Conservation (phyloP, 2,329 filamentous ascomycete species). For the Daldinia sp. region DNA sequence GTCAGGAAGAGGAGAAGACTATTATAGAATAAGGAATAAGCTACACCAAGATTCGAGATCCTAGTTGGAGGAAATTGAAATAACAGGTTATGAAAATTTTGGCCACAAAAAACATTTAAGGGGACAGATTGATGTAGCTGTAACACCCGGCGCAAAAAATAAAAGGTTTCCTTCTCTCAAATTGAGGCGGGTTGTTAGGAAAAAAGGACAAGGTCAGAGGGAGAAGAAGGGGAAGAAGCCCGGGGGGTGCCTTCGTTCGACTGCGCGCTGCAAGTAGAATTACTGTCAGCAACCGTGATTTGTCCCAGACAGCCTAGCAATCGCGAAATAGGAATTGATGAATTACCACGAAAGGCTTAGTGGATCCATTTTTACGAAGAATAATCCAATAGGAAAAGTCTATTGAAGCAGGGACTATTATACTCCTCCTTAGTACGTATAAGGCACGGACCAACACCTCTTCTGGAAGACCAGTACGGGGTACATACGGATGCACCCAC, state of each 20-base stretch:
- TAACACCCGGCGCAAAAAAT: conserved; percentile 48
- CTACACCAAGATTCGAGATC: conserved; percentile 17
- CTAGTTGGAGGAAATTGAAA: conserved; percentile 27
- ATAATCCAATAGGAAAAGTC: conserved; percentile 27
- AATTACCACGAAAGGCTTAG: conserved; percentile 37
- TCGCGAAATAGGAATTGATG: conserved; percentile 42
- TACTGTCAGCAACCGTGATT: conserved; percentile 34
- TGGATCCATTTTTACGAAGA: conserved; percentile 22
- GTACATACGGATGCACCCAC: conserved; percentile 15
- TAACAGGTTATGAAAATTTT: conserved; percentile 17
- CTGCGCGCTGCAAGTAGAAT: conserved; percentile 32
- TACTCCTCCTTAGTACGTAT: conserved; percentile 23
- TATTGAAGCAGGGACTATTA: conserved; percentile 18
- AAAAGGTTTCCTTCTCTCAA: conserved; percentile 27
- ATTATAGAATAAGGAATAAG: not conserved
- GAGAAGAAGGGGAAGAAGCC: conserved; percentile 37
- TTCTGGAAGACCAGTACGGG: conserved; percentile 24
- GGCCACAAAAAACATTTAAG: conserved; percentile 26
- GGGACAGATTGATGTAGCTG: conserved; percentile 36
- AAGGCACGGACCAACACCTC: conserved; percentile 29
- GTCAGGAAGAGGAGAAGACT: conserved; percentile 32
- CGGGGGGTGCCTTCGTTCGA: conserved; percentile 37
- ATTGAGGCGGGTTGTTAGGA: conserved; percentile 41
- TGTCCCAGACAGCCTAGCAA: conserved; percentile 24
- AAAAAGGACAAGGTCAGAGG: conserved; percentile 39